A percentile compares a stretch with the other conserved stretches of the same genome.
Evolutionary conservation across 2,329 filamentous ascomycete genomes (phyloP).

Genomic region (Fusarium camptoceras): DNA sequence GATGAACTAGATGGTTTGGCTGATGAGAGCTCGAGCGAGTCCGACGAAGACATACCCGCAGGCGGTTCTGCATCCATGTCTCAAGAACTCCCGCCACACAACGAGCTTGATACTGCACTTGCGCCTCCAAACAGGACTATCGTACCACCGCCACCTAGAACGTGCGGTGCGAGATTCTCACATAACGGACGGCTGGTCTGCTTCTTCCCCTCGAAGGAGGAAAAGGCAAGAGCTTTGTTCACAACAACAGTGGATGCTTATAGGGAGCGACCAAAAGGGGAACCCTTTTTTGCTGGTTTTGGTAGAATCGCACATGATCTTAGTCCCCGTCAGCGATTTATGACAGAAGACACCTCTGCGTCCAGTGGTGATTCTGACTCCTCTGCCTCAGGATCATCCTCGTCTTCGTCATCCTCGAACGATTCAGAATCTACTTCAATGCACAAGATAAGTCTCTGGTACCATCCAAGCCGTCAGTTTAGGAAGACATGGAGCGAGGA

Average conservation of each 20-base stretch:
- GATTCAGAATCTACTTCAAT: conserved; percentile 73
- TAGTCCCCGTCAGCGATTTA: conserved; percentile 60
- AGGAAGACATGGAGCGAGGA: conserved; percentile 68
- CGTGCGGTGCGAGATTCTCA: conserved; percentile 71
- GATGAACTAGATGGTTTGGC: conserved; percentile 67
- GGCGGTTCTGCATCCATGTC: conserved; percentile 70
- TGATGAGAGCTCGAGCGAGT: conserved; percentile 87
- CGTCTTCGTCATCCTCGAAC: conserved; percentile 67
- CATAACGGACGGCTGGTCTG: conserved; percentile 72
- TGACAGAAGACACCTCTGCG: conserved; percentile 62
- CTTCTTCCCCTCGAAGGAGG: conserved; percentile 77
- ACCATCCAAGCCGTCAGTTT: conserved; percentile 63
- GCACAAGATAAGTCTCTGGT: conserved; percentile 69
- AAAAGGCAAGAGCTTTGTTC: conserved; percentile 65
- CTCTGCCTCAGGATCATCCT: conserved; percentile 61
- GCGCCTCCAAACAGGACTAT: conserved; percentile 63
- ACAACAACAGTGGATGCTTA: conserved; percentile 59
- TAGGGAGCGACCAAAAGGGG: conserved; percentile 63
- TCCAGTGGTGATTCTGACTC: conserved; percentile 65
- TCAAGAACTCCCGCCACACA: conserved; percentile 68
- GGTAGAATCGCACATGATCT: conserved; percentile 65
- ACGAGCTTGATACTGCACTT: conserved; percentile 65
- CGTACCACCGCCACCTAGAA: conserved; percentile 67
- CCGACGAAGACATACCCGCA: conserved; percentile 69
- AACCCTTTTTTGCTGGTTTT: conserved; percentile 69